Evolutionary conservation across 768 basidiomycete genomes (phyloP), one percentile per base, ranked within the genome.

Genomic region (Serendipita sp.): DNA sequence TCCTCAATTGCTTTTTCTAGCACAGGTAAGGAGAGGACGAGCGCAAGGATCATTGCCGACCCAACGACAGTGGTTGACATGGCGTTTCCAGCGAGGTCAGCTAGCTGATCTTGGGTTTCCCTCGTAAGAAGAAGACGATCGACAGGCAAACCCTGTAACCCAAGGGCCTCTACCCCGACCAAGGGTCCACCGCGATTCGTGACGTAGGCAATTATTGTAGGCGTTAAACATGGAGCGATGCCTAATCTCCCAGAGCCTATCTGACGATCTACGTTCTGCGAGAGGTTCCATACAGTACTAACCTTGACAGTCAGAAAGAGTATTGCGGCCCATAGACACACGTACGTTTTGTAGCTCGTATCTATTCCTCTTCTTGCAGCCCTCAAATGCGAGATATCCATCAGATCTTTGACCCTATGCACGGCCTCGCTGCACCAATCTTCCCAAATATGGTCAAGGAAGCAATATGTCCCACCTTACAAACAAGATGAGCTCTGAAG

Each of bases 51-150:
- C 65, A 96, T 89, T 66, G 90, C 86, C 2, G 90, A 81, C 1
- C 94, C 94, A 31, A 97, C 93, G 26, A 96, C 94, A 0, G 94
- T 96, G 3, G 93, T 90, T 0, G 92, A 93, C 94, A 97, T 97
- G 64, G 94, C 94, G 69, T 97, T 97, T 1, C 94, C 94, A 20
- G 94, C 93, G 16, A 97, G 78, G 72, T 96, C 92, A 2, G 92
- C 90, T 4, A 97, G 78, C 64, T 97, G 86, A 71, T 96, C 94
- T 71, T 94, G 89, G 17, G 82, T 90, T 73, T 97, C 94, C 60
- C 91, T 85, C 1, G 94, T 96, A 61, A 97, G 78, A 20, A 96
- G 78, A 1, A 97, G 79, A 71, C 92, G 88, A 72, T 95, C 88
- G 33, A 95, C 84, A 0, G 94, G 94, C 42, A 97, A 82, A 33